A percentile compares a stretch with the other conserved stretches of the same genome.
Evolutionary conservation across 495 filamentous ascomycete genomes (phyloP).

Genomic region (Daldinia vernicosa): DNA sequence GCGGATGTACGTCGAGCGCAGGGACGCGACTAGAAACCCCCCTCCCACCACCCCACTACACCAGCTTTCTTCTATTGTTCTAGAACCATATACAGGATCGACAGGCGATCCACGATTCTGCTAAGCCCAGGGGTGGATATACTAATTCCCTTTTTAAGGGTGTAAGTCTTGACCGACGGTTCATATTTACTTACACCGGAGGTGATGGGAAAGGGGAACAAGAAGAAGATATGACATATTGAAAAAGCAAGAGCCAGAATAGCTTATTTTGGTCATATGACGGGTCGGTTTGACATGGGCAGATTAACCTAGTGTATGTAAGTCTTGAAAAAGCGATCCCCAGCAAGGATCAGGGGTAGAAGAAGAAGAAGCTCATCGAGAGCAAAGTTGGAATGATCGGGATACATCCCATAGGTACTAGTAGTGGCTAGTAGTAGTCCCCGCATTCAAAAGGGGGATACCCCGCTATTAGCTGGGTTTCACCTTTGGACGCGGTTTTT

Average conservation of each 20-base stretch:
- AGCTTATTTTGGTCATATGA: constrained; percentile 34
- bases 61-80: constrained; percentile 28
- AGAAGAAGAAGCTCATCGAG: constrained; percentile 10
- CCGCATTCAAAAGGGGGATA: constrained; percentile 37
- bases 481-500: constrained; percentile 4
- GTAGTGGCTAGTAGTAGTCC: constrained; percentile 21
- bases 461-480: constrained; percentile 15
- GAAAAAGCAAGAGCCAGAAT: constrained; percentile 12
- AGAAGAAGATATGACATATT: background rate
- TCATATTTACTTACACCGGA: background rate
- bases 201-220: constrained; percentile 6
- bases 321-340: constrained; percentile 38
- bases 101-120: constrained; percentile 3
- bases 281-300: constrained; percentile 28
- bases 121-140: background rate
- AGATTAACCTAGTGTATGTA: constrained; percentile 44
- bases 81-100: constrained; percentile 29
- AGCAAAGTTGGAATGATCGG: constrained; percentile 22
- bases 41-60: too few relatives aligned
- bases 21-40: constrained; percentile 19
- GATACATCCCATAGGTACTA: constrained; percentile 5
- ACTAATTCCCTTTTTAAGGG: background rate
- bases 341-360: constrained; percentile 39
- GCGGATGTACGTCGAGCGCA: constrained; percentile 37
- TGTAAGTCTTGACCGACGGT: constrained; percentile 6